phyloP scores from a whole-genome alignment of 352 stramenopile genomes.

The Globisporangium camurandrum region DNA sequence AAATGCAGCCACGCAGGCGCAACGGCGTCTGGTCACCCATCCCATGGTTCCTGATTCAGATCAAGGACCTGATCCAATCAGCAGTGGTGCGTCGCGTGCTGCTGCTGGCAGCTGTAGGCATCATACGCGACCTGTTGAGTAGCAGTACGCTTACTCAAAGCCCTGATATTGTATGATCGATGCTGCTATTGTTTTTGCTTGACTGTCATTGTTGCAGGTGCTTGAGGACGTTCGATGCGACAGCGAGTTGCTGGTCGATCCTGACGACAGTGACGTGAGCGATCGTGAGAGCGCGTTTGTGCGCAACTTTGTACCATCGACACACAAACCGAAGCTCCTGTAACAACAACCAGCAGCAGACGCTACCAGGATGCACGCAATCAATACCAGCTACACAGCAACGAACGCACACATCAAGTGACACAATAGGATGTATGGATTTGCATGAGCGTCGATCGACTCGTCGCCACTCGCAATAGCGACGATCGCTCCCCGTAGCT shows the following conservation, averaged over 20 bases:
- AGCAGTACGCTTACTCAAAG: neutral
- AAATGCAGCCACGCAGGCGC: constrained; percentile 11
- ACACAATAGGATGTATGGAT: neutral
- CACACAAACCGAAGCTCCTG: neutral
- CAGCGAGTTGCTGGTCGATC: constrained; percentile 2
- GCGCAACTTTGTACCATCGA: constrained; percentile 1
- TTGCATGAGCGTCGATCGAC: neutral
- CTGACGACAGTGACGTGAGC: neutral
- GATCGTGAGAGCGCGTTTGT: constrained; percentile 9
- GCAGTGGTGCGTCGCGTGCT: constrained; percentile 22
- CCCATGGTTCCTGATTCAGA: constrained; percentile 16
- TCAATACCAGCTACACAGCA: too few relatives aligned
- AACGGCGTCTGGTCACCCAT: constrained; percentile 28
- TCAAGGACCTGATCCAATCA: constrained; percentile 27
- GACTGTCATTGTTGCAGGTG: constrained; percentile 13
- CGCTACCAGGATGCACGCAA: neutral
- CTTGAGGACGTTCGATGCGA: constrained; percentile 24
- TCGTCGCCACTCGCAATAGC: too few relatives aligned
- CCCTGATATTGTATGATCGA: neutral
- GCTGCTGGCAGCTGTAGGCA: neutral
- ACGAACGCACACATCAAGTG: too few relatives aligned
- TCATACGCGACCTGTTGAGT: neutral
- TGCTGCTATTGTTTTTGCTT: neutral
- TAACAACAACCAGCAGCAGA: neutral
- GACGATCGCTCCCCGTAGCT: too few relatives aligned